Base-by-base conservation (phyloP, 2,329 filamentous ascomycete genomes). In the Lecanicillium sp. region DNA sequence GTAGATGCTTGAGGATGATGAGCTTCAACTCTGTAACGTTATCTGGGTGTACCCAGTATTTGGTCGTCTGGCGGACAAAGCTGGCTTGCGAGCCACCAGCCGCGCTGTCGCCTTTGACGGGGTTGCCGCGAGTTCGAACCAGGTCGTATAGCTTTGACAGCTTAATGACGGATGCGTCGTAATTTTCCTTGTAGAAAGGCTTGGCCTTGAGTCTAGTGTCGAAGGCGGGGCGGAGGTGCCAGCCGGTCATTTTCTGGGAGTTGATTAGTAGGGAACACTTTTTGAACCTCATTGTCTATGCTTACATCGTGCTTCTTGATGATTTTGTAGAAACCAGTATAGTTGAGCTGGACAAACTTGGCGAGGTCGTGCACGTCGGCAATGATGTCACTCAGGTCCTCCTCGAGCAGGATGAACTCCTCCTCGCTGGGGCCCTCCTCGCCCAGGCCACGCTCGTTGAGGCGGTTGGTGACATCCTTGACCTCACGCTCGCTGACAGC, bases 251-350 rank as follows among this genome's bases (percentile, higher is more conserved):
- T 87, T 98, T 98, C 84, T 92, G 54, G 17, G 19, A 36, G 11
- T 15, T 10, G 13, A 30, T 11, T 13, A 10, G 15, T 30, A 36
- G 30, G n/a, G n/a, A n/a, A n/a, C n/a, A n/a, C n/a, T n/a, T n/a
- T n/a, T 33, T 25, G 22, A 25, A 11, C 22, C 22, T 25, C 32
- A 28, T 15, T n/a, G n/a, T 5, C 11, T 5, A 10, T 28, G 46
- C 84, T 51, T 63, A 90, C 86, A 66, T 96, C 92, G 62, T 98
- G 92, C 72, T 98, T 98, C 74, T 98, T 98, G 64, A 98, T 95
- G 47, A 98, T 98, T 72, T 98, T 98, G 70, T 96, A 94, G 60
- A 98, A 98, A 5, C 92, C 92, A 1, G 90, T 97, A 59, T 98
- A 98, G 66, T 98, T 98, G 57, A 98, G 69, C 67, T 96, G 90